Evolutionary conservation across 1,284 basidiomycete genomes (phyloP).

Genomic region (Boletus sp.): DNA sequence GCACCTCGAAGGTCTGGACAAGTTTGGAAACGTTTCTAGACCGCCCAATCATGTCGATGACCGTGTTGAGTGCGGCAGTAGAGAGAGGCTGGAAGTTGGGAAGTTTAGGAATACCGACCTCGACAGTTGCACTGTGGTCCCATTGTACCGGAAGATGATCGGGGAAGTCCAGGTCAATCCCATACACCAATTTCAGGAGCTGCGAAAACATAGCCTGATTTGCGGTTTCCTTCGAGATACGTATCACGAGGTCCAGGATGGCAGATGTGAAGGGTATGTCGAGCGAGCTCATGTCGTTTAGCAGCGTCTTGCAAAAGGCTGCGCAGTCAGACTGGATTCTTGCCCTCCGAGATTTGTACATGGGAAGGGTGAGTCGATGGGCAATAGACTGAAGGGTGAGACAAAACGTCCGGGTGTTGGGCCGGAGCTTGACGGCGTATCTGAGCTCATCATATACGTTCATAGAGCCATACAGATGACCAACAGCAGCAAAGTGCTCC

Average conservation of each 20-base stretch:
- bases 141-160: slow-evolving; percentile 42
- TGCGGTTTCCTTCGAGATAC: slow-evolving; percentile 62
- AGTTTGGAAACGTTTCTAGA: slow-evolving; percentile 58
- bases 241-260: slow-evolving; percentile 60
- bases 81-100: slow-evolving; percentile 49
- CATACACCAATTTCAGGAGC: slow-evolving; percentile 63
- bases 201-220: slow-evolving; percentile 51
- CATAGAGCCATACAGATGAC: slow-evolving; percentile 56
- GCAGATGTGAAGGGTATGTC: slow-evolving; percentile 49
- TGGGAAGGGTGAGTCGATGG: slow-evolving; percentile 59
- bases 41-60: slow-evolving; percentile 63
- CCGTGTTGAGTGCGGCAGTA: slow-evolving; percentile 65
- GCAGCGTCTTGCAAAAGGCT: slow-evolving; percentile 45
- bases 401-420: slow-evolving; percentile 53
- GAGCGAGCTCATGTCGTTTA: slow-evolving; percentile 52
- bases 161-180: slow-evolving; percentile 67
- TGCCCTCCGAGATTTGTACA: slow-evolving; percentile 34
- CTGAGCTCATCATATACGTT: slow-evolving; percentile 59
- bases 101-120: slow-evolving; percentile 22
- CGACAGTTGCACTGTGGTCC: slow-evolving; percentile 9
- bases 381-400: slow-evolving; percentile 63
- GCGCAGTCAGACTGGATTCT: slow-evolving; percentile 40
- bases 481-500: slow-evolving; percentile 67
- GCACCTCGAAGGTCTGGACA: slow-evolving; percentile 69
- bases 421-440: slow-evolving; percentile 38